These are phyloP conservation scores for Irpex sp. DNA, from an alignment of 1,284 basidiomycete genomes.

Conservation along the genomic window DNA sequence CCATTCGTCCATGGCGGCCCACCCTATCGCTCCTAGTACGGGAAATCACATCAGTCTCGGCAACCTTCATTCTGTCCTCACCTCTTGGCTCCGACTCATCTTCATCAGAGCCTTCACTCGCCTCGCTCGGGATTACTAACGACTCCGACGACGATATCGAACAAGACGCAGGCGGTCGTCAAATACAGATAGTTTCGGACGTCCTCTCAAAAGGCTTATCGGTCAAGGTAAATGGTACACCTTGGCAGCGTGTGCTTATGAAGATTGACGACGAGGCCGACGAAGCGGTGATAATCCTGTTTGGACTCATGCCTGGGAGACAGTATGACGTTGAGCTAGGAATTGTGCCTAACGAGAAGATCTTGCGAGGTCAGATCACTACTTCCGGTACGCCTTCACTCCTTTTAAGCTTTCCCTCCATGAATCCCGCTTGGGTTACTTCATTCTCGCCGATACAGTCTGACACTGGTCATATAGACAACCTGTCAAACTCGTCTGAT, in stretches of 20 bases:
- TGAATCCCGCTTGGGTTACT: not conserved
- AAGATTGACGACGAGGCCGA: conserved; percentile 72
- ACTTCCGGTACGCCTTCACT: conserved; percentile 43
- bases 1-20: conserved; percentile 73
- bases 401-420: not conserved
- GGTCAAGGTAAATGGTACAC: conserved; percentile 71
- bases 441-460: not conserved
- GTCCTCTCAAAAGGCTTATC: conserved; percentile 69
- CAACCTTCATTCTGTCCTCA: conserved; percentile 71
- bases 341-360: conserved; percentile 58
- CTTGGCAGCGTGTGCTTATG: conserved; percentile 74
- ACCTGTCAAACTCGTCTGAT: not conserved
- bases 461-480: not conserved
- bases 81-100: conserved; percentile 33
- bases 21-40: conserved; percentile 63
- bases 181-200: conserved; percentile 52
- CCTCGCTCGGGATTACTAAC: conserved; percentile 41
- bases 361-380: conserved; percentile 53
- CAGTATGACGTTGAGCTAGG: conserved; percentile 79
- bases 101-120: conserved; percentile 37
- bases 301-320: conserved; percentile 74
- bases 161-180: conserved; percentile 27
- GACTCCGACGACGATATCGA: conserved; percentile 39
- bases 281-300: conserved; percentile 78
- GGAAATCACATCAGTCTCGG: conserved; percentile 80